Conservation (phyloP, 139 green algal species). For the Micromonas pusilla region DNA sequence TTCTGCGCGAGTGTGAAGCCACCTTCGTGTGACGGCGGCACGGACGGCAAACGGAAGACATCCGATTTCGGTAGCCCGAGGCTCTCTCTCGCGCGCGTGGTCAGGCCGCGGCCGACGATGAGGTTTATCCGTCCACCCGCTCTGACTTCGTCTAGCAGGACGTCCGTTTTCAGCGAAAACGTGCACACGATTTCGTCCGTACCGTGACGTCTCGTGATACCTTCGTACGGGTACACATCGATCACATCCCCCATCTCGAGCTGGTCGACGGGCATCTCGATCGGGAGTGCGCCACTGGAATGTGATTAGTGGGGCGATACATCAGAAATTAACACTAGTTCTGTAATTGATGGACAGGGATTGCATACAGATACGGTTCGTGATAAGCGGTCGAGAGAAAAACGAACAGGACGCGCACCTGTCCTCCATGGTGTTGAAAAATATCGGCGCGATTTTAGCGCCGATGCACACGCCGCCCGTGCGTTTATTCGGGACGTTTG, state of each 20-base stretch:
- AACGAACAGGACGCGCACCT: too few species aligned
- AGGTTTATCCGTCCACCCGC: slow-evolving; percentile 31
- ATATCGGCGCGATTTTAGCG: slow-evolving; percentile 37
- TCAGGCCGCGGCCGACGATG: slow-evolving; percentile 33
- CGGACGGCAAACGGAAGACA: slow-evolving; percentile 22
- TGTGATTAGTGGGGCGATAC: too few species aligned
- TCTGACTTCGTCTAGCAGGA: slow-evolving; percentile 33
- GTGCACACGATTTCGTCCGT: slow-evolving; percentile 18
- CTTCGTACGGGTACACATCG: slow-evolving; percentile 34
- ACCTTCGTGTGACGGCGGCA: neutral
- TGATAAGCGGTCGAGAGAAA: too few species aligned
- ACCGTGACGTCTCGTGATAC: slow-evolving; percentile 9
- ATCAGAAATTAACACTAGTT: too few species aligned
- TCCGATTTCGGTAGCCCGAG: slow-evolving; percentile 10
- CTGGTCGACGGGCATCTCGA: slow-evolving; percentile 29
- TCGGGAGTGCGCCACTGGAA: slow-evolving; percentile 29
- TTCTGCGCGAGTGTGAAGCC: slow-evolving; percentile 36
- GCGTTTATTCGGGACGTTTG: slow-evolving; percentile 34
- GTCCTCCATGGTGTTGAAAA: slow-evolving; percentile 39
- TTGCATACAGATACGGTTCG: too few species aligned
- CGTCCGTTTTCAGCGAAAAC: slow-evolving; percentile 30
- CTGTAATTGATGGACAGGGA: too few species aligned
- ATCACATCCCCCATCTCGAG: slow-evolving; percentile 32
- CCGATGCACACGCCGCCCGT: slow-evolving; percentile 31
- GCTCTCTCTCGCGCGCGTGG: slow-evolving; percentile 9